Evolutionary conservation across 148 eudicot genomes (phyloP), one percentile per base, ranked within the genome.

Genomic region (Drosera capensis): DNA sequence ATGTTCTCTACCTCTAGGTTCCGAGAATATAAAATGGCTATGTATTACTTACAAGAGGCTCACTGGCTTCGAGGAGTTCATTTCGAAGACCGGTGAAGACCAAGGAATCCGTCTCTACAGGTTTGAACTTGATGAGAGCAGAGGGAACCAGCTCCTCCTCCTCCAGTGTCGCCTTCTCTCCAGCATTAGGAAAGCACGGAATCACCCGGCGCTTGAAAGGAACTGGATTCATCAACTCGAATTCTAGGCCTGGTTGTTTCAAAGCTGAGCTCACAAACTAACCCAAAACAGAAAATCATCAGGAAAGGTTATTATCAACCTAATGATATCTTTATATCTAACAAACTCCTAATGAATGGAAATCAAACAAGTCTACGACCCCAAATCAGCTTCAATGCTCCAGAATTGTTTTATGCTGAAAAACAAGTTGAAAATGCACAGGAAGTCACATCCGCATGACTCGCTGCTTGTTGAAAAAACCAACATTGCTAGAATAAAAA

Each of bases 31-130:
- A 8, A 7, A 41, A 18, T 14, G 22, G 45, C 45, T 41, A 41
- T 17, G 70, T 58, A 29, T 20, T 56, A 42, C 15, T 39, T 0
- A 49, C 56, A 23, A 90, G 74, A 2, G 93, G 85, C 64, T 84
- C 97, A 47, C 77, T 80, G 23, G 73, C 73, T 62, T 75, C 79
- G 31, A 90, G 95, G 34, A 90, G 80, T 49, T 84, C 92, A 40
- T 84, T 84, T 45, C 67, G 58, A 43, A 88, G 81, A 47, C 97
- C 95, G 7, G 87, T 88, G 46, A 88, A 88, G 25, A 75, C 84
- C 53, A 62, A 23, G 1, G 68, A 59, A 55, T 80, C 97, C 5
- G 94, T 78, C 76, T 84, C 97, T 0, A 72, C 26, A 9, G 87
- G 97, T 59, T 49, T 84, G 62, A 73, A 84, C 57, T 90, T 90